Conservation (phyloP, 306 rosid genomes). For the Echinosophora koreensis region DNA sequence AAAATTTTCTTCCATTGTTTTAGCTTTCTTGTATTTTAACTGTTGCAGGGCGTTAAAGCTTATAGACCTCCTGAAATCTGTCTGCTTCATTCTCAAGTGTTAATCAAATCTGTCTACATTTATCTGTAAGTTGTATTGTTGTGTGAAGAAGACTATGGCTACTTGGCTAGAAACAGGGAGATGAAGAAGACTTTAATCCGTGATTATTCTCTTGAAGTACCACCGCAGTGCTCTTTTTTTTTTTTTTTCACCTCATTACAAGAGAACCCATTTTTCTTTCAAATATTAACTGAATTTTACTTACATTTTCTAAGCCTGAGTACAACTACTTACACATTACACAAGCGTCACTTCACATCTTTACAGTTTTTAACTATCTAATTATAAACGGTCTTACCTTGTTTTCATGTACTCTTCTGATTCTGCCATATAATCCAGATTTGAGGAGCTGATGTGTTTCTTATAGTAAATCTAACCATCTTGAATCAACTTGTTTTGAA, state of each 20-base stretch:
- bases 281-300: background rate
- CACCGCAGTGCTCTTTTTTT: background rate
- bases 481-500: conserved; percentile 33
- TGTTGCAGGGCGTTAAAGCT: background rate
- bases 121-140: conserved; percentile 14
- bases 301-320: background rate
- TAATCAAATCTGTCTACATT: conserved; percentile 31
- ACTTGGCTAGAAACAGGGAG: background rate
- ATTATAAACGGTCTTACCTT: too few species aligned
- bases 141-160: conserved; percentile 26
- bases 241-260: background rate
- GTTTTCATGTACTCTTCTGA: too few species aligned
- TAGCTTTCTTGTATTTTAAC: too few species aligned
- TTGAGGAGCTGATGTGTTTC: too few species aligned
- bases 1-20: too few species aligned
- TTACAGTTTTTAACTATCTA: too few species aligned
- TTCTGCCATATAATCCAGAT: too few species aligned
- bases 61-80: conserved; percentile 32
- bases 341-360: too few species aligned
- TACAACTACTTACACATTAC: too few species aligned
- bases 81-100: conserved; percentile 21
- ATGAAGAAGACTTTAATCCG: background rate
- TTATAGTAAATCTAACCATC: background rate
- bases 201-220: background rate
- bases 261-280: conserved; percentile 1